Evolutionary conservation across 1,284 basidiomycete genomes (phyloP).

Genomic region (Rhizoctonia solani): DNA sequence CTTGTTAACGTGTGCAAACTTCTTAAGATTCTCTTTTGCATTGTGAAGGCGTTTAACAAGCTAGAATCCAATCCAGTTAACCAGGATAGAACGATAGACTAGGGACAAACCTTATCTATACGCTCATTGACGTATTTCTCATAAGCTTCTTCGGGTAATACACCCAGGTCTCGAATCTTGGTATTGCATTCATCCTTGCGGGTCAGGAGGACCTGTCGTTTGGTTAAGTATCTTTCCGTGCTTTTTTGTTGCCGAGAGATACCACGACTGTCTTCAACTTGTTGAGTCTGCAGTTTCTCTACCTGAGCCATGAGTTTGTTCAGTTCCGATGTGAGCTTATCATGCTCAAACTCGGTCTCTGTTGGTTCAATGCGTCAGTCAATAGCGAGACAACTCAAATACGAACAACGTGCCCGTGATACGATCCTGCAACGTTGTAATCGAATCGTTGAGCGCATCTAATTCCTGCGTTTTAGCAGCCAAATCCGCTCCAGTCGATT

Average conservation of each 20-base stretch:
- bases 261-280: constrained; percentile 81
- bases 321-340: constrained; percentile 67
- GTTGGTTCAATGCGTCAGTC: constrained; percentile 1
- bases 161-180: constrained; percentile 94
- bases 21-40: constrained; percentile 91
- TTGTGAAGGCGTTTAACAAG: constrained; percentile 88
- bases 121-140: constrained; percentile 88
- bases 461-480: constrained; percentile 73
- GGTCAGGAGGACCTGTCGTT: constrained; percentile 79
- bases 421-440: constrained; percentile 55
- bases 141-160: constrained; percentile 96
- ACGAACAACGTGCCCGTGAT: constrained; percentile 23
- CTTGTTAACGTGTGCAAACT: constrained; percentile 98
- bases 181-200: constrained; percentile 93
- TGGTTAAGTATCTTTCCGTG: constrained; percentile 91
- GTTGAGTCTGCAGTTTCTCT: constrained; percentile 79
- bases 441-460: constrained; percentile 63
- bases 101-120: constrained; percentile 70
- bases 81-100: not conserved
- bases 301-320: constrained; percentile 66
- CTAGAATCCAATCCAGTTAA: constrained; percentile 49
- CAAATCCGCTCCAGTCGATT: constrained; percentile 57
- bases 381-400: not conserved
- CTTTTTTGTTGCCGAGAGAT: constrained; percentile 92
- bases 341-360: constrained; percentile 53